A percentile compares a stretch with the other conserved stretches of the same genome.
These are phyloP conservation scores for Vishniacozyma victoriae DNA, from an alignment of 768 basidiomycete genomes.

Conservation along the genomic window DNA sequence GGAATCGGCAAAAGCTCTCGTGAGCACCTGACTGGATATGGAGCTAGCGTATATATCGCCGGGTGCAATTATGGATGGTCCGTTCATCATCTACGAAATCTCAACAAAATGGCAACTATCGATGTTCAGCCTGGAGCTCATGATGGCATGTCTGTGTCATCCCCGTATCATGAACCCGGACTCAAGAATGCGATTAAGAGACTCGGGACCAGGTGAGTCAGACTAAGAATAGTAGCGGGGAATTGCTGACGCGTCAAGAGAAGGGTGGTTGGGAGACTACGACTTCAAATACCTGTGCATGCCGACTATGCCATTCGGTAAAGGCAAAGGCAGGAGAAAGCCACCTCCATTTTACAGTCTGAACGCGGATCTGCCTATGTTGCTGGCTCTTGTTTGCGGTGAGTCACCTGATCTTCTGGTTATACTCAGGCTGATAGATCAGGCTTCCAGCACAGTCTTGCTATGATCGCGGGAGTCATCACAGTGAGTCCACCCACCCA, in stretches of 20 bases:
- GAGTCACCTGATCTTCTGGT: not conserved
- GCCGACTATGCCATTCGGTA: conserved; percentile 60
- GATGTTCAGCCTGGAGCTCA: not conserved
- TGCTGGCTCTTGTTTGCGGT: conserved; percentile 61
- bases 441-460: conserved; percentile 63
- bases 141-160: not conserved
- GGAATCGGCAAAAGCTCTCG: too few species aligned
- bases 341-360: conserved; percentile 70
- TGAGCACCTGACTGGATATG: too few species aligned
- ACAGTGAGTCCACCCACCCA: too few species aligned
- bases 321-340: conserved; percentile 37
- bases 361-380: conserved; percentile 64
- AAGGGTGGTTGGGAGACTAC: conserved; percentile 81
- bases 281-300: conserved; percentile 68
- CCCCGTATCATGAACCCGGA: not conserved
- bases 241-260: conserved; percentile 4
- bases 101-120: not conserved
- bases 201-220: not conserved
- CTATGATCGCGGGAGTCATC: conserved; percentile 76
- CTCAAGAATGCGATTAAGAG: not conserved
- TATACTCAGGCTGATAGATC: not conserved
- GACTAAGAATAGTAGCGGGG: not conserved
- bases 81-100: too few species aligned
- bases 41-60: too few species aligned
- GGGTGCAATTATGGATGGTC: too few species aligned